Conservation (phyloP, 208 protist species). For the Kentomonas sorsogonicus region DNA sequence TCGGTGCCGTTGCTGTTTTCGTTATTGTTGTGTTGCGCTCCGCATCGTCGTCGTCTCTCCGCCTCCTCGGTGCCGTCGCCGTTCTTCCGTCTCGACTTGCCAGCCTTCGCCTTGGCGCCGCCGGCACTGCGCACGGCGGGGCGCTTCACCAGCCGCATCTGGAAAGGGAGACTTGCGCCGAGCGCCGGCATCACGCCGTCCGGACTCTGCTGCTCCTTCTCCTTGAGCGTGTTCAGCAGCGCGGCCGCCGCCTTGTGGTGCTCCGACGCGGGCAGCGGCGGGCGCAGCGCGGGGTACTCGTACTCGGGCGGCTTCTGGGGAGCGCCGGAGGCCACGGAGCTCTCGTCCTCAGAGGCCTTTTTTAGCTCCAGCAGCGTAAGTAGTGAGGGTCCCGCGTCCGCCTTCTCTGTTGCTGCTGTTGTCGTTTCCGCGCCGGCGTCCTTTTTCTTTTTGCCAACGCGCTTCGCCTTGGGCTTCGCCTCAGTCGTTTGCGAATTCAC, state of each 20-base stretch:
- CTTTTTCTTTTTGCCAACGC: background rate
- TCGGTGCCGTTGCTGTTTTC: conserved; percentile 1
- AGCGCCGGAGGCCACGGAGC: background rate
- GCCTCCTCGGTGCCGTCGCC: background rate
- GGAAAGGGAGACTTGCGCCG: no score
- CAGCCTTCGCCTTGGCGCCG: no score
- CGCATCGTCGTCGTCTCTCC: background rate
- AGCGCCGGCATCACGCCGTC: no score
- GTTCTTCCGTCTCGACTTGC: background rate
- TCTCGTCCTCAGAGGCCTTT: background rate
- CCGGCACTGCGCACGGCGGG: no score
- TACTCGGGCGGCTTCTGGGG: conserved; percentile 17
- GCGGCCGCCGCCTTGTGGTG: conserved; percentile 33
- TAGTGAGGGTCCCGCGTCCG: background rate
- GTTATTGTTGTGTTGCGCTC: conserved; percentile 12
- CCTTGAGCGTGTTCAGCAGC: conserved; percentile 35
- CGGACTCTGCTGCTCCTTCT: conserved; percentile 11
- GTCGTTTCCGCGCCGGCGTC: background rate
- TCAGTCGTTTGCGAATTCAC: conserved; percentile 18
- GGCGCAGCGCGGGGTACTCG: conserved; percentile 50
- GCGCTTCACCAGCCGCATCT: no score
- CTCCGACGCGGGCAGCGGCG: conserved; percentile 37
- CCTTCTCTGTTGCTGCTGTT: background rate
- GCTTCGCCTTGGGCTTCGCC: background rate
- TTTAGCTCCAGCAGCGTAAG: background rate